Conservation (phyloP, 2,329 filamentous ascomycete genomes). For the Thielaviopsis punctulata region DNA sequence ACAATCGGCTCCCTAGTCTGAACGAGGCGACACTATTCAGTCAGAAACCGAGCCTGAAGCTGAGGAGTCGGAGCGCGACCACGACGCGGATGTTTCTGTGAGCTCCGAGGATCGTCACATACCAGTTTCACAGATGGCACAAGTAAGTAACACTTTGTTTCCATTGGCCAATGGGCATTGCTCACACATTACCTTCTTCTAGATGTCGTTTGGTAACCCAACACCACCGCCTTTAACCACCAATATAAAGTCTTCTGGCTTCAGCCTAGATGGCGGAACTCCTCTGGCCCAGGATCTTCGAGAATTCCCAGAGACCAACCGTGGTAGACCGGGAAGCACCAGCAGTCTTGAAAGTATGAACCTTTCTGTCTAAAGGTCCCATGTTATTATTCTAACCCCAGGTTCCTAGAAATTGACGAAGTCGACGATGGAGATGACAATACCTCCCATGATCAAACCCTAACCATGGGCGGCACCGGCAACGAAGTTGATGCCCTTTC, state of each 20-base stretch:
- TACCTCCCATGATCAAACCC: conserved; percentile 20
- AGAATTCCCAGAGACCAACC: conserved; percentile 46
- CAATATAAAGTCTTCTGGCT: conserved; percentile 47
- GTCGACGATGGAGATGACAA: conserved; percentile 36
- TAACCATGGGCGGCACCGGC: conserved; percentile 25
- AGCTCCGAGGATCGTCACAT: not conserved
- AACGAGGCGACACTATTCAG: not conserved
- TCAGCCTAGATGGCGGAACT: conserved; percentile 53
- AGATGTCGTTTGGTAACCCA: conserved; percentile 18
- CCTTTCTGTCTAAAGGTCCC: not conserved
- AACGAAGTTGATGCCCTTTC: conserved; percentile 49
- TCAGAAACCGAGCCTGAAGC: conserved; percentile 5
- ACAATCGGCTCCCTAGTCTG: not conserved
- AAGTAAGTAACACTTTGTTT: no score
- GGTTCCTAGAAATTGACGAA: conserved; percentile 22
- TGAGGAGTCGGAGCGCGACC: conserved; percentile 1
- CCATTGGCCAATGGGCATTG: no score
- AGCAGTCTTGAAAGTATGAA: conserved; percentile 57
- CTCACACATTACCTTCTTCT: no score
- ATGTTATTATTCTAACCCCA: conserved; percentile 16
- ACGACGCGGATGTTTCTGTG: conserved; percentile 2
- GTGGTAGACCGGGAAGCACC: conserved; percentile 47
- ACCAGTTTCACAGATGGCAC: not conserved
- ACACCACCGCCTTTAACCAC: conserved; percentile 60
- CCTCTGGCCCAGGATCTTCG: conserved; percentile 70